Percentiles rank a stretch among this genome's conserved stretches.
These are phyloP conservation scores for Marchantia polymorpha DNA, from an alignment of 225 moss, liverwort and hornwort species.

Conservation along the genomic window DNA sequence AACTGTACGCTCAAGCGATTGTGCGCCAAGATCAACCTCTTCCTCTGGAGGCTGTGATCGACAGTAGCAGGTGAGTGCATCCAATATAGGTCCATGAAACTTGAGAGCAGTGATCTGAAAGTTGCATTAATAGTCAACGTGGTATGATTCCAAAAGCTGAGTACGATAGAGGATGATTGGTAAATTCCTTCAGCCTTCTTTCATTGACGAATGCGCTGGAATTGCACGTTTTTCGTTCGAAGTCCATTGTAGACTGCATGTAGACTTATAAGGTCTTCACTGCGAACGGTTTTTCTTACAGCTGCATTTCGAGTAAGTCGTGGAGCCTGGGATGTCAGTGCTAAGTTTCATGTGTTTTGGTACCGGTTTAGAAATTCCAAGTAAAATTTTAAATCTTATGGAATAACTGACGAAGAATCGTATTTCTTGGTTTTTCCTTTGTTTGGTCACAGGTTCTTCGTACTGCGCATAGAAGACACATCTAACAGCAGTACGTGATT, in stretches of 20 bases:
- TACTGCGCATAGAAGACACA: constrained; percentile 90
- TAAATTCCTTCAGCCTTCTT: not conserved
- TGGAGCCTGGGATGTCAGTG: not conserved
- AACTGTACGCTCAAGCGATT: constrained; percentile 87
- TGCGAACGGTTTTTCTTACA: not conserved
- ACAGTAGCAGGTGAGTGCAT: constrained; percentile 80
- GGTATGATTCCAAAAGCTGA: not conserved
- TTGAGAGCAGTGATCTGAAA: not conserved
- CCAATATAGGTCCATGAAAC: not conserved
- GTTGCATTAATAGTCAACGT: not conserved
- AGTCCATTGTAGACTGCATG: not conserved
- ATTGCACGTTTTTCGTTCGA: too few species aligned
- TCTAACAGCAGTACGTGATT: constrained; percentile 48
- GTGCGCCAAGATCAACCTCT: constrained; percentile 80
- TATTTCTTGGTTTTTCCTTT: constrained; percentile 19
- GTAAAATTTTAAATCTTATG: not conserved
- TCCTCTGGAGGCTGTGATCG: constrained; percentile 93
- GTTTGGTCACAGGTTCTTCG: constrained; percentile 77
- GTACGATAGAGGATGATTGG: not conserved
- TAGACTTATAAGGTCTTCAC: not conserved
- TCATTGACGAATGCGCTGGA: not conserved
- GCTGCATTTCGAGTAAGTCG: not conserved
- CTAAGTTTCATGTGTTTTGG: not conserved
- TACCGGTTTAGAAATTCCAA: not conserved
- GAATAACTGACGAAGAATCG: not conserved